Evolutionary conservation across 129 eudicot species (phyloP).

Genomic region (Arctium minus): DNA sequence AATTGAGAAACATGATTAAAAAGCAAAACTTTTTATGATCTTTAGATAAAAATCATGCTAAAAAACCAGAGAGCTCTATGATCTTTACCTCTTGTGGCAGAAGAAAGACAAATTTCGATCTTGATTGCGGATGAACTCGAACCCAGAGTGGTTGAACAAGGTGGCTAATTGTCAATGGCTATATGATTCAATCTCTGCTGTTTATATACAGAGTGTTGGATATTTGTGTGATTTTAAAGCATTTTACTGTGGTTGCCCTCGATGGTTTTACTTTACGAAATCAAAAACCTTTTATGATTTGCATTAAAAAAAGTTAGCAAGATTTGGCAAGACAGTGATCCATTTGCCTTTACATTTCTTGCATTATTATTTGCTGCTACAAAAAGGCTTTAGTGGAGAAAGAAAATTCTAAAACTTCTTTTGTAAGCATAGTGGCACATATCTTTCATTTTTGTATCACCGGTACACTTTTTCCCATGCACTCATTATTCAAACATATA

Average conservation of each 20-base stretch:
- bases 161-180: constrained; percentile 28
- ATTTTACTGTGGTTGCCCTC: constrained; percentile 10
- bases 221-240: constrained; percentile 17
- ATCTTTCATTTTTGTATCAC: constrained; percentile 27
- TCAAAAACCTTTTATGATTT: constrained; percentile 24
- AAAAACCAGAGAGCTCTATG: background rate
- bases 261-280: constrained; percentile 23
- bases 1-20: constrained; percentile 5
- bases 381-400: constrained; percentile 22
- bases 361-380: constrained; percentile 26
- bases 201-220: constrained; percentile 25
- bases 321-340: constrained; percentile 34
- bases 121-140: constrained; percentile 10
- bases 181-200: constrained; percentile 4
- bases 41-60: background rate
- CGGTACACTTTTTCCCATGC: constrained; percentile 21
- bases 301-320: constrained; percentile 32
- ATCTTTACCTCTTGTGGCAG: constrained; percentile 25
- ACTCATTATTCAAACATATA: constrained; percentile 16
- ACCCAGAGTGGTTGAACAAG: constrained; percentile 13
- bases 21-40: background rate
- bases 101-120: constrained; percentile 13
- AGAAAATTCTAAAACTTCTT: constrained; percentile 28
- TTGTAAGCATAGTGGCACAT: constrained; percentile 25
- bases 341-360: constrained; percentile 27